Percentiles rank a stretch among this genome's conserved stretches.
phyloP scores from a whole-genome alignment of 2,329 filamentous ascomycete species.

The Trichophyton verrucosum region DNA sequence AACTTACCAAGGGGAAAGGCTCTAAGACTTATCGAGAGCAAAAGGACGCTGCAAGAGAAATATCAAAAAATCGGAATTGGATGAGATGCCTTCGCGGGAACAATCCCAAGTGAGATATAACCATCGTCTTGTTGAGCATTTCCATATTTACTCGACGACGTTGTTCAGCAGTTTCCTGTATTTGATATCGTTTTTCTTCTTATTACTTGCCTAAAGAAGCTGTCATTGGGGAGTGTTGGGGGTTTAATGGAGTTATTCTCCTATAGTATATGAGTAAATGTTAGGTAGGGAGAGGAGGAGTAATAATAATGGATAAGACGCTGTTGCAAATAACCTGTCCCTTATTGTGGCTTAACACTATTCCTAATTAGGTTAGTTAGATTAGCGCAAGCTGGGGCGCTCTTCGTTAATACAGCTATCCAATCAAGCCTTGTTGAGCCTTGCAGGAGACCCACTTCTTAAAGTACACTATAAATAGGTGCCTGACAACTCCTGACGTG shows the following conservation, averaged over 20 bases:
- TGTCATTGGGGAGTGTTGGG: no score
- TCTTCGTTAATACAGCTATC: background rate
- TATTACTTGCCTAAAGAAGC: no score
- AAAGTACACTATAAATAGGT: background rate
- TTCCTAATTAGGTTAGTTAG: background rate
- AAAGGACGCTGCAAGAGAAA: background rate
- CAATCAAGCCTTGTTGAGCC: background rate
- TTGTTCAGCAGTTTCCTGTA: background rate
- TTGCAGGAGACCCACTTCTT: background rate
- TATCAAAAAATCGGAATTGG: background rate
- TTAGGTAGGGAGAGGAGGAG: no score
- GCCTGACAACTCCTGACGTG: background rate
- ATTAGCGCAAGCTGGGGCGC: background rate
- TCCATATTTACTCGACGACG: background rate
- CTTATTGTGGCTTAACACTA: no score
- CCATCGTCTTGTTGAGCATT: background rate
- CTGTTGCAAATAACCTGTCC: no score
- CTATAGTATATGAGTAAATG: no score
- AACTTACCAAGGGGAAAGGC: background rate
- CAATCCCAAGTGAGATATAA: background rate
- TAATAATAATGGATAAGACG: no score
- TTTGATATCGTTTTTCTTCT: no score
- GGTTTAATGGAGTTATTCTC: no score
- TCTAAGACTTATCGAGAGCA: background rate
- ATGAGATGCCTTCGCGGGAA: background rate